These are phyloP conservation scores for Mycena pura DNA, from an alignment of 768 basidiomycete genomes.

Conservation along the genomic window DNA sequence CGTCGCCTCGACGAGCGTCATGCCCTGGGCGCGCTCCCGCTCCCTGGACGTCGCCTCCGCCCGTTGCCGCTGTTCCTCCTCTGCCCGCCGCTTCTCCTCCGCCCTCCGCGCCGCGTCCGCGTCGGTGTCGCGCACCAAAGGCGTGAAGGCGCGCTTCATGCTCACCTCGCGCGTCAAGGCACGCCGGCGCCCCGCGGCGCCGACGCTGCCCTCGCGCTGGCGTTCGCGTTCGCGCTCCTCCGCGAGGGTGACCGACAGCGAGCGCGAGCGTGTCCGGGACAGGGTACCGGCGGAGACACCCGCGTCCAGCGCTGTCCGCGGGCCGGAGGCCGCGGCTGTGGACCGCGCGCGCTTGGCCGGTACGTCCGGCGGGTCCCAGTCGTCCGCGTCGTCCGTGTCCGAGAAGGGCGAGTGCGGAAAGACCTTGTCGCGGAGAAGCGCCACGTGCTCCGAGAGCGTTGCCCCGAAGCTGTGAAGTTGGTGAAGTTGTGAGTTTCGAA, in stretches of 20 bases:
- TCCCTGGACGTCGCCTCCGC: constrained; percentile 31
- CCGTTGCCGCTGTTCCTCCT: constrained; percentile 35
- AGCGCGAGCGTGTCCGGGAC: constrained; percentile 59
- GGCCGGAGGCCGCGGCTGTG: constrained; percentile 13
- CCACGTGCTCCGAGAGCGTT: constrained; percentile 57
- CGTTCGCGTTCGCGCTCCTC: constrained; percentile 50
- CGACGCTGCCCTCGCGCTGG: constrained; percentile 42
- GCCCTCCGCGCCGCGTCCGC: constrained; percentile 22
- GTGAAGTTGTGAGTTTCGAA: neutral
- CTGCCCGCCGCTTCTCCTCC: constrained; percentile 26
- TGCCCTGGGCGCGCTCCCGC: constrained; percentile 33
- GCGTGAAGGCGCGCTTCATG: constrained; percentile 77
- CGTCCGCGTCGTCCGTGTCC: constrained; percentile 41
- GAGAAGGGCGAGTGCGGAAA: constrained; percentile 71
- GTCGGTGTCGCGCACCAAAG: constrained; percentile 36
- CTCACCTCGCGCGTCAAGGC: constrained; percentile 76
- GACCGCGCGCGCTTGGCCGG: constrained; percentile 21
- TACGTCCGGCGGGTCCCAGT: constrained; percentile 13
- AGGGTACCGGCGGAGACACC: no score
- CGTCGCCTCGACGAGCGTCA: constrained; percentile 62
- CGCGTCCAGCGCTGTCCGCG: constrained; percentile 6
- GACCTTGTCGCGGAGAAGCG: constrained; percentile 68
- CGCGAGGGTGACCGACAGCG: constrained; percentile 73
- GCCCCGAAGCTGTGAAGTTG: constrained; percentile 56
- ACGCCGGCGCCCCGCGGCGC: constrained; percentile 57